A percentile compares a stretch with the other conserved stretches of the same genome.
These are phyloP conservation scores for Rhodomyrtus psidioides DNA, from an alignment of 441 rosid species.

Conservation along the genomic window DNA sequence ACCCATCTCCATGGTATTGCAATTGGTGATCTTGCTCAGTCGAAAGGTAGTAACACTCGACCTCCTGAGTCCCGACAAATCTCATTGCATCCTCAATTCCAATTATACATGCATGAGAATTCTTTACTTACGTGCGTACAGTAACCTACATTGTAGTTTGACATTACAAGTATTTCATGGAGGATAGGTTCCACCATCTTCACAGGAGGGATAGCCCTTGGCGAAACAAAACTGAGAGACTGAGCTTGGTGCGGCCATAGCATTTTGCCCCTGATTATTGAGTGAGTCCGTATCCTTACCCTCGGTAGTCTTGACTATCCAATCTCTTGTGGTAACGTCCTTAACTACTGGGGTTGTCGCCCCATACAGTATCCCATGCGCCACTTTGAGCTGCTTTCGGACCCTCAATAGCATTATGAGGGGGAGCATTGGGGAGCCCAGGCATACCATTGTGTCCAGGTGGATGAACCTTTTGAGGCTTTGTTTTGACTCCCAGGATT, in stretches of 20 bases:
- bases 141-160: background rate
- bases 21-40: background rate
- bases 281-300: background rate
- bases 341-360: conserved; percentile 23
- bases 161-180: background rate
- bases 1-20: background rate
- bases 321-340: background rate
- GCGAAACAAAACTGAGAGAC: background rate
- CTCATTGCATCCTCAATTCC: background rate
- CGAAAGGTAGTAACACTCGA: background rate
- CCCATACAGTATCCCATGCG: conserved; percentile 95
- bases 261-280: background rate
- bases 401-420: conserved; percentile 64
- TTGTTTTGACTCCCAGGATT: conserved; percentile 71
- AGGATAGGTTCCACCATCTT: background rate
- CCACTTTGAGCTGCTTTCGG: conserved; percentile 70
- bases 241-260: background rate
- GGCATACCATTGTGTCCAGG: conserved; percentile 58
- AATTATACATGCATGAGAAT: background rate
- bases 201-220: background rate
- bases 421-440: conserved; percentile 40
- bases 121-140: background rate
- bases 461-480: conserved; percentile 54
- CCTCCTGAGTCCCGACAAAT: background rate
- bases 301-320: background rate